Base-by-base conservation (phyloP, 2,329 filamentous ascomycete species). In the Tolypocladium endophyticum region DNA sequence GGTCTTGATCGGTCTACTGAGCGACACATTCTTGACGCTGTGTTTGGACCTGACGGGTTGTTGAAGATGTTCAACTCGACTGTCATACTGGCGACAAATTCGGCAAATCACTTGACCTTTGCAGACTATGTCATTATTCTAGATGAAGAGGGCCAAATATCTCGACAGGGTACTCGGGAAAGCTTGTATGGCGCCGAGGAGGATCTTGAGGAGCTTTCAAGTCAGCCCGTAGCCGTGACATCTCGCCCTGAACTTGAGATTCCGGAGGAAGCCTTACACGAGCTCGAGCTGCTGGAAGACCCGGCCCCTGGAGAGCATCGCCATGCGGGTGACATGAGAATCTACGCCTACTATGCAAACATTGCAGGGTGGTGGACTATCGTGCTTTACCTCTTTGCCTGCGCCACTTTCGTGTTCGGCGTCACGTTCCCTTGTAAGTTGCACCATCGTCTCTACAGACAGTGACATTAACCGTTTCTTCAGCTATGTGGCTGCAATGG, bases 1-100 rank as follows among this genome's bases (percentile, higher is more conserved):
- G 72, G 72, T 4, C 67, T 75, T 3, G 74, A 76, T 57, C 64
- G 69, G 7, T 65, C 72, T 9, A 77, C 76, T 0, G 73, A 76
- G 55, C 65, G 71, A 30, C 67, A 69, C 12, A 72, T 77, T 1
- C 73, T 76, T 39, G 62, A 68, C 0, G 64, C 66, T 2, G 70
- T 77, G 0, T 74, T 78, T 56, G 68, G 70, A 1, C 33, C 35
- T 4, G 64, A 65, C n/a, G 73, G 74, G 0, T 57, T 77, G 12
- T 60, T 72, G 11, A 62, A 60, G 47, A 61, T 58, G 12, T 59
- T 64, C n/a, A 60, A 62, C 3, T 56, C 62, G 1, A 70, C 71
- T 0, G 62, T 69, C 2, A 62, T 73, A 2, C 55, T 71, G 45
- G 64, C 68, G 5, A 72, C 70, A 14, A 70, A 68, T 55, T 65